These are phyloP conservation scores for Dendrostoma leiphaemia DNA, from an alignment of 2,329 filamentous ascomycete genomes.

Conservation along the genomic window DNA sequence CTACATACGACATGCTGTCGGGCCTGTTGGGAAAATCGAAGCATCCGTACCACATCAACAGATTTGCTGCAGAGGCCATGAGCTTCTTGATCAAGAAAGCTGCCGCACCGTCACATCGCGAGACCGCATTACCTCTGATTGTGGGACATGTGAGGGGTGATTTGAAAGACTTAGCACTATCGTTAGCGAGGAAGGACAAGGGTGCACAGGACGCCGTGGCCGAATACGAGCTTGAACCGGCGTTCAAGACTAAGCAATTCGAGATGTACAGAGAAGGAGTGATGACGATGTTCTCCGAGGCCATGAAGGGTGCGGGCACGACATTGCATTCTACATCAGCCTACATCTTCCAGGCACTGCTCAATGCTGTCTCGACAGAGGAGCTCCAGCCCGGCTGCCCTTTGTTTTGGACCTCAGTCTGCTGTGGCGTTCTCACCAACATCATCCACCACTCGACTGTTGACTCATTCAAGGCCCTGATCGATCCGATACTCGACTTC, in stretches of 20 bases:
- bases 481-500: slow-evolving; percentile 59
- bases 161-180: slow-evolving; percentile 43
- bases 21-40: slow-evolving; percentile 79
- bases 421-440: slow-evolving; percentile 75
- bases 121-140: slow-evolving; percentile 69
- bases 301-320: slow-evolving; percentile 62
- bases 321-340: slow-evolving; percentile 59
- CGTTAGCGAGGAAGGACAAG: slow-evolving; percentile 6
- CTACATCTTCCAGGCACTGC: slow-evolving; percentile 49
- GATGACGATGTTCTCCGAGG: slow-evolving; percentile 89
- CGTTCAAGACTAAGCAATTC: slow-evolving; percentile 54
- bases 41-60: slow-evolving; percentile 82
- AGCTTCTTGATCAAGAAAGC: slow-evolving; percentile 93
- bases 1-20: slow-evolving; percentile 79
- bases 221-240: slow-evolving; percentile 13
- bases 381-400: slow-evolving; percentile 46
- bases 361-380: slow-evolving; percentile 49
- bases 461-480: slow-evolving; percentile 69
- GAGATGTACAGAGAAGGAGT: slow-evolving; percentile 79
- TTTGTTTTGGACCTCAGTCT: slow-evolving; percentile 60
- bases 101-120: slow-evolving; percentile 72
- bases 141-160: slow-evolving; percentile 71
- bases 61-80: slow-evolving; percentile 92
- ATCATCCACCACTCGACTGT: slow-evolving; percentile 77
- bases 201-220: neutral